A percentile compares a stretch with the other conserved stretches of the same genome.
These are phyloP conservation scores for Leishmania martiniquensis DNA, from an alignment of 208 protist genomes.

Conservation along the genomic window DNA sequence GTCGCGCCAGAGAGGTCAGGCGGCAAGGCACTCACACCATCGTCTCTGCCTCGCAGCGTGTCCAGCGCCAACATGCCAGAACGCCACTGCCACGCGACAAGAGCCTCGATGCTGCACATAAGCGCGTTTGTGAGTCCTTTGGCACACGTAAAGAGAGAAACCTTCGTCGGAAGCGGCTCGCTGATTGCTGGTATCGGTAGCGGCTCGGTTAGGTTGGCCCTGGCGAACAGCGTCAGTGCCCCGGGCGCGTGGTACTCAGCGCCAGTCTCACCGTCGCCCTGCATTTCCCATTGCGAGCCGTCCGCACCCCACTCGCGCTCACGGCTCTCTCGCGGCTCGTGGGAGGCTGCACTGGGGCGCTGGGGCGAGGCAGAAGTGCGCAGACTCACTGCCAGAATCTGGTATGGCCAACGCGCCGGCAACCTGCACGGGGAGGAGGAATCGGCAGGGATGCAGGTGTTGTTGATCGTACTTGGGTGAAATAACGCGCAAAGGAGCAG, in stretches of 20 bases:
- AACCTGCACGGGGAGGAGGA: not conserved
- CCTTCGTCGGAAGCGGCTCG: not conserved
- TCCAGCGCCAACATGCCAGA: not conserved
- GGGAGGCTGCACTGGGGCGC: not conserved
- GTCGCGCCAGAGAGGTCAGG: not conserved
- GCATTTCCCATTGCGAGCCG: not conserved
- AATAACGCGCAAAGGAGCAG: not conserved
- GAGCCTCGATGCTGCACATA: slow-evolving; percentile 4
- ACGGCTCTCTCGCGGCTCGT: not conserved
- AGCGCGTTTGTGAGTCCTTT: slow-evolving; percentile 4
- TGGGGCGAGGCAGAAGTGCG: not conserved
- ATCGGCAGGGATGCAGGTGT: not conserved
- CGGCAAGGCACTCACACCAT: not conserved
- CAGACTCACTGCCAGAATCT: not conserved
- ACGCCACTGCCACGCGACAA: not conserved
- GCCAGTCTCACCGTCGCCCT: not conserved
- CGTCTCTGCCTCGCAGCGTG: not conserved
- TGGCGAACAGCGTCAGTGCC: not conserved
- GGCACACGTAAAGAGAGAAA: not conserved
- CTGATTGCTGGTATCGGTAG: not conserved
- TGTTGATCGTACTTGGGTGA: too few relatives aligned
- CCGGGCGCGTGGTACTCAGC: not conserved
- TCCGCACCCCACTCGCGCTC: not conserved
- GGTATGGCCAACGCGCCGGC: not conserved
- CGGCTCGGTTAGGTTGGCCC: not conserved